phyloP scores from a whole-genome alignment of 257 asterid species.

The Asclepias syriaca region DNA sequence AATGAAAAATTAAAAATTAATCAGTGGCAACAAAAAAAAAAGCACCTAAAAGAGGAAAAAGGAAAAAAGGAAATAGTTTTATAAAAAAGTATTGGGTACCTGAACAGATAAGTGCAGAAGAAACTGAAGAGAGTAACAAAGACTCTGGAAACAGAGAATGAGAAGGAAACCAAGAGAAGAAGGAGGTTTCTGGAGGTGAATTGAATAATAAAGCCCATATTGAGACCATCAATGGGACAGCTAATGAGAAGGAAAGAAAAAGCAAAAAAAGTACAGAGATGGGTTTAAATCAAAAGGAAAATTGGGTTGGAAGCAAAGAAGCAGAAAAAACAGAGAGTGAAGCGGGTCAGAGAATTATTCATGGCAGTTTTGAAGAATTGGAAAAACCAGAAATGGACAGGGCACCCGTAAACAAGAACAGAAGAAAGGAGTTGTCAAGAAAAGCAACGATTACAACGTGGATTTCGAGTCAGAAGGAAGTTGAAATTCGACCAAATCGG shows the following conservation, averaged over 20 bases:
- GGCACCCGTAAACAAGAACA: constrained; percentile 35
- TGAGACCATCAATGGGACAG: constrained; percentile 12
- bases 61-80: background rate
- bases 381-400: constrained; percentile 44
- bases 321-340: constrained; percentile 10
- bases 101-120: constrained; percentile 37
- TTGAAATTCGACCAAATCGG: constrained; percentile 66
- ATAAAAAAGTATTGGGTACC: constrained; percentile 24
- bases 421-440: constrained; percentile 16
- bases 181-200: constrained; percentile 36
- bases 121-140: constrained; percentile 38
- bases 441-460: constrained; percentile 9
- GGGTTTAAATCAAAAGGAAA: constrained; percentile 12
- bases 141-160: constrained; percentile 33
- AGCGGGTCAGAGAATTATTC: constrained; percentile 25
- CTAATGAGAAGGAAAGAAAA: background rate
- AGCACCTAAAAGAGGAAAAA: background rate
- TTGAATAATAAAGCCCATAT: constrained; percentile 38
- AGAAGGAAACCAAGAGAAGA: constrained; percentile 19
- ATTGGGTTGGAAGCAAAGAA: constrained; percentile 39
- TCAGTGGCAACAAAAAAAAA: background rate
- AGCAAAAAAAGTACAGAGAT: background rate
- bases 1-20: constrained; percentile 3
- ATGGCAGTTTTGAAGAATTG: constrained; percentile 51
- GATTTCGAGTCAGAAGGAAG: constrained; percentile 33